Evolutionary conservation across 2,329 filamentous ascomycete genomes (phyloP).

Genomic region (Aspergillus fijiensis): DNA sequence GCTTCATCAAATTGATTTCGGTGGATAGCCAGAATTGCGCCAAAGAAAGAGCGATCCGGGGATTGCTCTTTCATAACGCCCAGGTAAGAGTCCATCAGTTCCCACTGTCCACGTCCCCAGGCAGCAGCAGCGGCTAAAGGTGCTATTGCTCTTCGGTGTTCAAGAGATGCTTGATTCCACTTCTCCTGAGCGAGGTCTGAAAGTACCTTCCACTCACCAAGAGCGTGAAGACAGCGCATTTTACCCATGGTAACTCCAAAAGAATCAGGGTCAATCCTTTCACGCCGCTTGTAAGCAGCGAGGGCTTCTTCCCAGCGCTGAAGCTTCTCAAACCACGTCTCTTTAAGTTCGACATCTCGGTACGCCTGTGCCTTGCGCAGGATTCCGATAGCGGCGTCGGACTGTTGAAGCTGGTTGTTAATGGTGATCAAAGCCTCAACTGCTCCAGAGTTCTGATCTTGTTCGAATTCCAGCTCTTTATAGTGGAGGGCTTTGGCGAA

Average conservation of each 20-base stretch:
- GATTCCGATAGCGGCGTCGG: conserved; percentile 97
- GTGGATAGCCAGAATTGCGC: conserved; percentile 90
- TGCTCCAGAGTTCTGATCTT: conserved; percentile 91
- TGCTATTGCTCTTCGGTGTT: conserved; percentile 87
- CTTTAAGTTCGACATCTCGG: conserved; percentile 90
- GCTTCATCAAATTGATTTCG: conserved; percentile 94
- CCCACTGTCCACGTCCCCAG: conserved; percentile 96
- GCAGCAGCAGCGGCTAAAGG: conserved; percentile 92
- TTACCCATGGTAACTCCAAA: conserved; percentile 99
- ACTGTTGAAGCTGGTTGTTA: conserved; percentile 98
- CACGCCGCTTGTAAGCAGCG: conserved; percentile 84
- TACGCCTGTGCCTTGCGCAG: conserved; percentile 93
- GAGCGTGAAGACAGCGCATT: conserved; percentile 95
- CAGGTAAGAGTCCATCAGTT: conserved; percentile 96
- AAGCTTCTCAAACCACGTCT: conserved; percentile 98
- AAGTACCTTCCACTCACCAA: conserved; percentile 95
- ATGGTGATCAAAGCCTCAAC: conserved; percentile 98
- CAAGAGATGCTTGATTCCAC: conserved; percentile 84
- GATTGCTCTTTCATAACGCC: conserved; percentile 92
- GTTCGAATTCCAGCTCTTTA: conserved; percentile 96
- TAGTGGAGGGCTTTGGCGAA: conserved; percentile 98
- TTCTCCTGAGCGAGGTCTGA: conserved; percentile 87
- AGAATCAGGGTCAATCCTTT: conserved; percentile 70
- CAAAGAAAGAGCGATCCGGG: conserved; percentile 95
- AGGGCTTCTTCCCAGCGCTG: conserved; percentile 98